Evolutionary conservation across 2,329 filamentous ascomycete genomes (phyloP), one percentile per base, ranked within the genome.

Genomic region (Knoxdaviesia proteae): DNA sequence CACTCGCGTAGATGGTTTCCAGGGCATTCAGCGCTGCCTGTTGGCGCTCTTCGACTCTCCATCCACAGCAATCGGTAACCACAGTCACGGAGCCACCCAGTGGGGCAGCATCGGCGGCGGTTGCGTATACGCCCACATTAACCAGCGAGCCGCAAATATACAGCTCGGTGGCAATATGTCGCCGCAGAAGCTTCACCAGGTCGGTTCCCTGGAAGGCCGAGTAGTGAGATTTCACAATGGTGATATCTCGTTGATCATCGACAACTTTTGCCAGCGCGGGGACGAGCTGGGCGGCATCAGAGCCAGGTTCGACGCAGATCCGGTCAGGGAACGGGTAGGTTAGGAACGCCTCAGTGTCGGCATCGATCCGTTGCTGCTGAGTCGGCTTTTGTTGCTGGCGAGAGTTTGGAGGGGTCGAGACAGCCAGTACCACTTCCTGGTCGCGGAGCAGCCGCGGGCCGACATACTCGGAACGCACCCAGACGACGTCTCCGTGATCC

Each of bases 91-190:
- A 68, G 52, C 93, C 77, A 5, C 87, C 90, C 57, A 94, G 81
- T 20, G 80, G 74, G 2, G 84, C 87, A 7, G 88, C 90, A 54
- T 94, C 90, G 48, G 93, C 68, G 4, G 86, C 86, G 1, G 88
- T 94, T 6, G 90, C 88, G 54, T 90, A 86, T 39, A 96, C 77
- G 33, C 86, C 87, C 34, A 92, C 65, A 52, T 96, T 94, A 38
- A 80, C 83, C 40, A 93, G 69, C 38, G 81, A 80, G 29, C 90
- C 90, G 53, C 83, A 92, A 30, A 96, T 72, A 58, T 82, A 94
- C 8, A 98, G 64, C 52, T 94, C 82, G 2, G 86, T 94, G 45
- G 93, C 75, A 49, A 94, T 77, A 48, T 77, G 81, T n/a, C 77
- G 76, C n/a, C 87, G 74, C 39, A 96, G 62, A n/a, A 75, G 68